These are phyloP conservation scores for Cordyceps farinosa DNA, from an alignment of 2,329 filamentous ascomycete genomes.

Conservation along the genomic window DNA sequence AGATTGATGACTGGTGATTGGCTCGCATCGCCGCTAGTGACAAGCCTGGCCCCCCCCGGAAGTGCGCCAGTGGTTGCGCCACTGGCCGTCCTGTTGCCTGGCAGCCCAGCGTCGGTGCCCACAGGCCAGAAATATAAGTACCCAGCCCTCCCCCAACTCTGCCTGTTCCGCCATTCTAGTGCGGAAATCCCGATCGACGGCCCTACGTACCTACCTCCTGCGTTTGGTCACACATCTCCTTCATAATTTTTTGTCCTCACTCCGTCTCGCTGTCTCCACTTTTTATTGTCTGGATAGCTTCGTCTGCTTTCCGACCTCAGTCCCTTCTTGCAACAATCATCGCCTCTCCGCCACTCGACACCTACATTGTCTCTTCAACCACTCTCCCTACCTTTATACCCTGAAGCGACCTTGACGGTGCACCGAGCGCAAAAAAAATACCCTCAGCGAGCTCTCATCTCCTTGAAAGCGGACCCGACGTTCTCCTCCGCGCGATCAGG, in stretches of 20 bases:
- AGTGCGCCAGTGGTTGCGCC: constrained; percentile 36
- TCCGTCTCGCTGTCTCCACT: constrained; percentile 31
- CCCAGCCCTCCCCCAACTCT: constrained; percentile 49
- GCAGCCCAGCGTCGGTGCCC: constrained; percentile 38
- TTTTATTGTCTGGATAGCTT: constrained; percentile 24
- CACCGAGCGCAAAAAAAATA: constrained; percentile 5
- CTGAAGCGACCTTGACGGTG: constrained; percentile 16
- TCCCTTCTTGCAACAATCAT: constrained; percentile 9
- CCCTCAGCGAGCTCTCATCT: constrained; percentile 12
- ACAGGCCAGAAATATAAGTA: constrained; percentile 54
- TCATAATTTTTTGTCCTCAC: constrained; percentile 33
- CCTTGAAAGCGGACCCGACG: constrained; percentile 26
- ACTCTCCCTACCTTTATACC: constrained; percentile 13
- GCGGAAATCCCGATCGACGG: constrained; percentile 55
- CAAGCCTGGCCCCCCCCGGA: constrained; percentile 32
- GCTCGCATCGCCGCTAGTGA: constrained; percentile 32
- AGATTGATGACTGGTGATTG: constrained; percentile 35
- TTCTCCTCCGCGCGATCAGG: constrained; percentile 25
- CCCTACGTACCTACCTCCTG: constrained; percentile 48
- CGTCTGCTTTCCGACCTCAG: constrained; percentile 5
- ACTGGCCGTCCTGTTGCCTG: constrained; percentile 43
- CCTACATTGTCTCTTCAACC: constrained; percentile 17
- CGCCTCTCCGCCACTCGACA: constrained; percentile 6
- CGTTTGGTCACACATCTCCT: constrained; percentile 40
- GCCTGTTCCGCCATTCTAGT: constrained; percentile 47